Evolutionary conservation across 2,329 filamentous ascomycete species (phyloP), one percentile per base, ranked within the genome.

Genomic region (Ascochyta viciae-villosae): DNA sequence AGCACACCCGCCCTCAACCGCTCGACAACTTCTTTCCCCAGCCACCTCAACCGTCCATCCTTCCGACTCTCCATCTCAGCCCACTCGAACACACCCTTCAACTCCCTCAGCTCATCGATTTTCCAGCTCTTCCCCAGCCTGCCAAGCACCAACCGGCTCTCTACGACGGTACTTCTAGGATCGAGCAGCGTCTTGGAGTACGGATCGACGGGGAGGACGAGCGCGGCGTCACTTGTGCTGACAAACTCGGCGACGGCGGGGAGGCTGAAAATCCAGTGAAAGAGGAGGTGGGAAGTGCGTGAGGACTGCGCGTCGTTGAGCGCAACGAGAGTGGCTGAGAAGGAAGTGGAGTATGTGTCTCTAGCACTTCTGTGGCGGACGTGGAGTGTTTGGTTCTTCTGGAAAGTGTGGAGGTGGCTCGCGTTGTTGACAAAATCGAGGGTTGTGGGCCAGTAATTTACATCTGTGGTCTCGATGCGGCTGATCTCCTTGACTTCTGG

Each of bases 371-470:
- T 86, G 15, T 89, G 83, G 16, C 89, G 85, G 4, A 96, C 86
- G 67, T 87, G 88, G 38, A 97, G 79, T 1, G 86, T 90, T 65
- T 96, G 91, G 24, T 88, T 87, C 19, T 81, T 80, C 10, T 78
- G 79, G 77, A 96, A 92, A 3, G 87, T 85, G 0, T 82, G 76
- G 4, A 85, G 79, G 44, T 95, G 84, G 0, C 80, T 75, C 0
- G 87, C 80, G 53, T 89, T 86, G 45, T 81, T 78, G 3, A 78
- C 79, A 61, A 97, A 92, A 70, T 95, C 88, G 4, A 96, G 81
- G 6, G 87, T 86, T 3, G 96, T 82, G 38, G 91, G 88, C 93
- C 93, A 97, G 78, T 91, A 94, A 4, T 86, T 81, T 3, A 87
- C 82, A 1, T 86, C 82, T 5, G 82, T 82, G 2, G 87, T 87